Evolutionary conservation across 805 yeast species (phyloP).

Genomic region (Lipomyces oligophaga): DNA sequence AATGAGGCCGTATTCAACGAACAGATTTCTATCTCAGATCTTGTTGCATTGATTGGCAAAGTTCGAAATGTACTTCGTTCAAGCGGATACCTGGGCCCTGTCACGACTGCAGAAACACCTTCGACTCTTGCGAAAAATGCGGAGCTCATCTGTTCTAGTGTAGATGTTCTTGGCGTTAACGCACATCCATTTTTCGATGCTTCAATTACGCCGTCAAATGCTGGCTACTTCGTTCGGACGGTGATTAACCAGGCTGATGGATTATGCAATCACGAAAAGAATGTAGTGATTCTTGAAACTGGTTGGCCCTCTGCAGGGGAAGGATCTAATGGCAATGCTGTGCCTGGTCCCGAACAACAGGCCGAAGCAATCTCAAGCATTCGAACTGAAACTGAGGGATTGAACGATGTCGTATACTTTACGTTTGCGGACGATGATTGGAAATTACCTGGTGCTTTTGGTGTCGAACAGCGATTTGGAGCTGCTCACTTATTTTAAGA

Average conservation of each 20-base stretch:
- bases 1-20: conserved; percentile 77
- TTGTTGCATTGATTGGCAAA: conserved; percentile 57
- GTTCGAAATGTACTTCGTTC: conserved; percentile 55
- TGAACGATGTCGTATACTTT: conserved; percentile 61
- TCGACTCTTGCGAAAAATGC: conserved; percentile 60
- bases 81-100: conserved; percentile 71
- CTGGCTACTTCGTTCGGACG: conserved; percentile 66
- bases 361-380: conserved; percentile 47
- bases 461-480: conserved; percentile 86
- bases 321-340: conserved; percentile 40
- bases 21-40: conserved; percentile 57
- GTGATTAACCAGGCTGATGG: conserved; percentile 54
- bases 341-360: conserved; percentile 36
- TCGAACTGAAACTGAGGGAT: conserved; percentile 43
- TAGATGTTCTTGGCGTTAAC: conserved; percentile 82
- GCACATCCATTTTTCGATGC: conserved; percentile 79
- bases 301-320: conserved; percentile 50
- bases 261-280: conserved; percentile 38
- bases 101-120: conserved; percentile 89
- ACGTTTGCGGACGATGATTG: conserved; percentile 78
- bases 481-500: conserved; percentile 32
- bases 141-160: conserved; percentile 53
- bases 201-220: conserved; percentile 53
- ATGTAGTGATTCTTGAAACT: conserved; percentile 45
- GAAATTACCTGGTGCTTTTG: conserved; percentile 80